A percentile compares a stretch with the other conserved stretches of the same genome.
phyloP scores from a whole-genome alignment of 768 basidiomycete genomes.

The Tremella fuciformis region DNA sequence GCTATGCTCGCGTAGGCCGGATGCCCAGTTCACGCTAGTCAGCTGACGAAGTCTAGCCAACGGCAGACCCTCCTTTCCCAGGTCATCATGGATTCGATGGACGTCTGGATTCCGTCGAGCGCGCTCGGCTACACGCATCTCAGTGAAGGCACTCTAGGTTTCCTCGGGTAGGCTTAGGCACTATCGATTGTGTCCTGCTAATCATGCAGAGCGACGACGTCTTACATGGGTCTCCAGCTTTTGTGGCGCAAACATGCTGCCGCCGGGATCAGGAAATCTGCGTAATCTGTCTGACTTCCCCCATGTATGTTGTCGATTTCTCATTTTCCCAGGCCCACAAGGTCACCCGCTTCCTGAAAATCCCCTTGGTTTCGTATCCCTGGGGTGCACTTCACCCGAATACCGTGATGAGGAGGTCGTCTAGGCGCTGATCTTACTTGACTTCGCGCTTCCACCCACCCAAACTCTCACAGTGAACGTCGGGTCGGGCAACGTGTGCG shows the following conservation, averaged over 20 bases:
- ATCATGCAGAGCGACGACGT: constrained; percentile 39
- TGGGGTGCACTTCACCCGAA: too few species aligned
- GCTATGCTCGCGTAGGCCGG: constrained; percentile 54
- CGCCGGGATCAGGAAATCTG: constrained; percentile 10
- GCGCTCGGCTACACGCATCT: constrained; percentile 70
- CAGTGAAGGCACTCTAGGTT: constrained; percentile 80
- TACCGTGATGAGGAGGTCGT: too few species aligned
- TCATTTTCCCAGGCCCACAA: too few species aligned
- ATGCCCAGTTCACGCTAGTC: constrained; percentile 23
- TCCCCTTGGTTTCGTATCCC: too few species aligned
- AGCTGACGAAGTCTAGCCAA: constrained; percentile 50
- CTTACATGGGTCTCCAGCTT: constrained; percentile 48
- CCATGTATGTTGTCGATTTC: too few species aligned
- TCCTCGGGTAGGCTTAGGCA: constrained; percentile 67
- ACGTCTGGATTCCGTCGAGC: constrained; percentile 85
- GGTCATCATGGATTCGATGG: constrained; percentile 76
- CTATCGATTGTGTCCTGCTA: constrained; percentile 5
- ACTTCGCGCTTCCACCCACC: too few species aligned
- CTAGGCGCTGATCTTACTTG: too few species aligned
- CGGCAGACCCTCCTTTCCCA: constrained; percentile 70
- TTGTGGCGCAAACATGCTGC: constrained; percentile 46
- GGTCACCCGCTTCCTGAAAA: too few species aligned
- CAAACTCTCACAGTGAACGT: too few species aligned
- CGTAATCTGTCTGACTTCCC: too few species aligned
- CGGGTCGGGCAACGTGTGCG: too few species aligned